These are phyloP conservation scores for Starmerella cellae DNA, from an alignment of 805 yeast species.

Conservation along the genomic window DNA sequence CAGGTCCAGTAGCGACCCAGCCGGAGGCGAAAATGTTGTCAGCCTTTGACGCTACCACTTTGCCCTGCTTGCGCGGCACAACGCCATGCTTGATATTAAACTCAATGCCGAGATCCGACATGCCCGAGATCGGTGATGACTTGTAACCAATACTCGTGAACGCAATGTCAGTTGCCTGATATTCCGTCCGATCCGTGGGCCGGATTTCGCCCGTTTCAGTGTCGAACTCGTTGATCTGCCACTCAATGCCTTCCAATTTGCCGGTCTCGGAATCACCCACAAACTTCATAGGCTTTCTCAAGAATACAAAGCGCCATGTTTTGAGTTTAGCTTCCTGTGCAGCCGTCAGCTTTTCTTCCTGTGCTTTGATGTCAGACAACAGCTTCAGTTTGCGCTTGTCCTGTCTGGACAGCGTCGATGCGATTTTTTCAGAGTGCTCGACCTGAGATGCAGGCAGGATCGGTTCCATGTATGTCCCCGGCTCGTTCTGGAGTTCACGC, in stretches of 20 bases:
- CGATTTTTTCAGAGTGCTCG: neutral
- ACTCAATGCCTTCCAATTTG: slow-evolving; percentile 35
- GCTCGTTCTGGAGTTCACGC: slow-evolving; percentile 51
- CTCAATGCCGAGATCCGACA: slow-evolving; percentile 37
- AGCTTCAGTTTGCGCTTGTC: slow-evolving; percentile 19
- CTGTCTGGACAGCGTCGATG: slow-evolving; percentile 6
- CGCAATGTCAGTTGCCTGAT: slow-evolving; percentile 44
- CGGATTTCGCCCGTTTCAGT: slow-evolving; percentile 27
- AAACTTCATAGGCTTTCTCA: slow-evolving; percentile 49
- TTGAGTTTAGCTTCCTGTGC: neutral
- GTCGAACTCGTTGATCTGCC: slow-evolving; percentile 33
- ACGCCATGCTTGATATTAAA: slow-evolving; percentile 36
- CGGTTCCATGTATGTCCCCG: slow-evolving; percentile 13
- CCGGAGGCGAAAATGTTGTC: slow-evolving; percentile 59
- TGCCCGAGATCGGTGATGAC: slow-evolving; percentile 50
- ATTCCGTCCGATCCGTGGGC: slow-evolving; percentile 29
- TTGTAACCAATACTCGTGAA: slow-evolving; percentile 76
- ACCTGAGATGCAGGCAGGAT: slow-evolving; percentile 9
- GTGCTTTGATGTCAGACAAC: slow-evolving; percentile 4
- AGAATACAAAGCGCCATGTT: slow-evolving; percentile 57
- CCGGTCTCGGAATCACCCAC: slow-evolving; percentile 23
- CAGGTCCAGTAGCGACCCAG: slow-evolving; percentile 79
- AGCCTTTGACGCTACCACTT: slow-evolving; percentile 21
- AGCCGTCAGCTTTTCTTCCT: neutral
- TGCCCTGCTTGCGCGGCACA: slow-evolving; percentile 10